Percentiles rank a stretch among this genome's conserved stretches.
Conservation (phyloP, 371 early-diverging fungal species). For the Mortierella sp. region DNA sequence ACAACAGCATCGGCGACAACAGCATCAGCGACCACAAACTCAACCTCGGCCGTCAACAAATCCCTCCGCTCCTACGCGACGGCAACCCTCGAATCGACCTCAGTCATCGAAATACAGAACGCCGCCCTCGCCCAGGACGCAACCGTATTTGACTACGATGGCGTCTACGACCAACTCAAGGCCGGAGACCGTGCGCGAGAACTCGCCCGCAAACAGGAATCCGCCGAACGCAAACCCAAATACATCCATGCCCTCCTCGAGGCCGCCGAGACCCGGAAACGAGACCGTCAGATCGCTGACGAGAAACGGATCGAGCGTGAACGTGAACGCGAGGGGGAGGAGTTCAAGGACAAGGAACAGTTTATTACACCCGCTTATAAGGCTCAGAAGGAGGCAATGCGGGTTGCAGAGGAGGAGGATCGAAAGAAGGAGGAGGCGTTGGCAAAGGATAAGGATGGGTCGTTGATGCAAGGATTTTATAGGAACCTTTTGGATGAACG, state of each 20-base stretch:
- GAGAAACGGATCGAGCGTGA: constrained; percentile 87
- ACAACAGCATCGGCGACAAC: constrained; percentile 1
- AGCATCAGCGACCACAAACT: constrained; percentile 5
- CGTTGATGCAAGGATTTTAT: constrained; percentile 71
- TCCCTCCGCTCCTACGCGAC: constrained; percentile 43
- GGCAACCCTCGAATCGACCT: constrained; percentile 42
- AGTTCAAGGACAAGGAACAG: constrained; percentile 85
- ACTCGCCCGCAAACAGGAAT: constrained; percentile 50
- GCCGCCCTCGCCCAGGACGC: constrained; percentile 87
- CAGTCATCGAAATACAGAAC: constrained; percentile 65
- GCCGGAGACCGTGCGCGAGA: constrained; percentile 65
- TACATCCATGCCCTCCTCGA: constrained; percentile 85
- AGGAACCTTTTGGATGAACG: constrained; percentile 62
- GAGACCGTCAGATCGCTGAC: constrained; percentile 85
- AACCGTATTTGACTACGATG: constrained; percentile 92
- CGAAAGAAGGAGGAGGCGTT: constrained; percentile 69
- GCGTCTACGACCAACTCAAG: constrained; percentile 89
- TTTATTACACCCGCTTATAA: constrained; percentile 91
- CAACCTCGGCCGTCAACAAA: constrained; percentile 44
- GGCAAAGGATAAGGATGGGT: constrained; percentile 59
- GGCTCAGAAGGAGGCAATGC: constrained; percentile 84
- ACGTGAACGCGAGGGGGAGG: constrained; percentile 77
- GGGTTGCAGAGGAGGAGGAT: constrained; percentile 88
- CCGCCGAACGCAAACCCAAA: constrained; percentile 67
- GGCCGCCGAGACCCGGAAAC: constrained; percentile 85